Evolutionary conservation across 306 rosid species (phyloP).

Genomic region (Hippophae gyantsensis): DNA sequence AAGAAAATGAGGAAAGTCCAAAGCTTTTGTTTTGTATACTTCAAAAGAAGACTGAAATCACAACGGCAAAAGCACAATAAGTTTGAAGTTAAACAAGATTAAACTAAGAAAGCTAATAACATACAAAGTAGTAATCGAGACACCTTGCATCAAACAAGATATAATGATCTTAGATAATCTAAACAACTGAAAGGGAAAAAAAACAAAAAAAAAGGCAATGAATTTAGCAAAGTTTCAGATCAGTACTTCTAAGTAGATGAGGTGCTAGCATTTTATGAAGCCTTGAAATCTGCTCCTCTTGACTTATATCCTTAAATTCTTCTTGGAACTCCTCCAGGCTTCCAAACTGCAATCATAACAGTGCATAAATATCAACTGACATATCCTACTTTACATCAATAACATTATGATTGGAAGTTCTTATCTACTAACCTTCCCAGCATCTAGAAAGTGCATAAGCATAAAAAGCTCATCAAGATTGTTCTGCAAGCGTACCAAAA

Average conservation of each 20-base stretch:
- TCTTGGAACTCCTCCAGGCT: conserved; percentile 98
- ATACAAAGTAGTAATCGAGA: conserved; percentile 12
- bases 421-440: conserved; percentile 79
- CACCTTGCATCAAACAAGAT: conserved; percentile 2
- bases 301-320: conserved; percentile 95
- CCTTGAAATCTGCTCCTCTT: conserved; percentile 92
- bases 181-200: conserved; percentile 13
- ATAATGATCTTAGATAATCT: conserved; percentile 1
- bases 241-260: conserved; percentile 86
- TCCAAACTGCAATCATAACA: conserved; percentile 55
- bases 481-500: conserved; percentile 59
- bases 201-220: neutral
- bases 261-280: conserved; percentile 98
- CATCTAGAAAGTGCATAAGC: conserved; percentile 99
- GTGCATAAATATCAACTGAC: conserved; percentile 18
- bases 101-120: conserved; percentile 4
- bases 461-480: conserved; percentile 94
- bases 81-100: conserved; percentile 9
- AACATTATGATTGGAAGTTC: conserved; percentile 7
- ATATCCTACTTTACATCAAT: conserved; percentile 12
- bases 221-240: conserved; percentile 23
- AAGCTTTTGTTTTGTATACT: neutral
- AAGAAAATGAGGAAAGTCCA: neutral
- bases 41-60: neutral
- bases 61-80: neutral